Percentiles rank a stretch among this genome's conserved stretches.
phyloP scores from a whole-genome alignment of 2,329 filamentous ascomycete genomes.

The Sporothrix variecibatus region DNA sequence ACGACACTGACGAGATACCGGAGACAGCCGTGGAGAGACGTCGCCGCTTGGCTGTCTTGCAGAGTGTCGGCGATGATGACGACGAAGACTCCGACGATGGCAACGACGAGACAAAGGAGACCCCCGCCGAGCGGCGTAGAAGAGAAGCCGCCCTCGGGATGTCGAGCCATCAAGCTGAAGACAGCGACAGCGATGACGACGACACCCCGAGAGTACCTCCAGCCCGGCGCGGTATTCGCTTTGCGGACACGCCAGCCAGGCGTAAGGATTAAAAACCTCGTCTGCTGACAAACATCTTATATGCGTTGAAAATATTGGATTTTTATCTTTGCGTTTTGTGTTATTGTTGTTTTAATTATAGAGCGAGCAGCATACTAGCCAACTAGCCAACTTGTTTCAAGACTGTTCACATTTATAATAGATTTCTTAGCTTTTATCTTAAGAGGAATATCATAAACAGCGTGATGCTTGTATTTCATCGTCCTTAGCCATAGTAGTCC shows the following conservation, averaged over 20 bases:
- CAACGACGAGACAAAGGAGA: constrained; percentile 57
- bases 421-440: neutral
- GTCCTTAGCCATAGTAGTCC: too few relatives aligned
- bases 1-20: constrained; percentile 16
- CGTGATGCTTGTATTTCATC: neutral
- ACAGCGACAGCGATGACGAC: constrained; percentile 61
- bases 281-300: neutral
- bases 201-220: constrained; percentile 56
- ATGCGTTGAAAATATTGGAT: neutral
- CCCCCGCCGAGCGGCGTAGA: constrained; percentile 71
- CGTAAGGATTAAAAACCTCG: neutral
- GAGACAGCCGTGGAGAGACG: constrained; percentile 73
- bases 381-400: neutral
- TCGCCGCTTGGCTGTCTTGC: constrained; percentile 60
- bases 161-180: constrained; percentile 44
- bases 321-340: neutral
- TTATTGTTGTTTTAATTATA: neutral
- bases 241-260: constrained; percentile 51
- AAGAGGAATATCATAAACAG: neutral
- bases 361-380: neutral
- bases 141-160: constrained; percentile 74
- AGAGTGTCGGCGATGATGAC: constrained; percentile 46
- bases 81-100: constrained; percentile 42
- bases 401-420: neutral
- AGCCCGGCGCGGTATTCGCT: constrained; percentile 59